phyloP scores from a whole-genome alignment of 768 basidiomycete species.

The Naganishia randhawae region DNA sequence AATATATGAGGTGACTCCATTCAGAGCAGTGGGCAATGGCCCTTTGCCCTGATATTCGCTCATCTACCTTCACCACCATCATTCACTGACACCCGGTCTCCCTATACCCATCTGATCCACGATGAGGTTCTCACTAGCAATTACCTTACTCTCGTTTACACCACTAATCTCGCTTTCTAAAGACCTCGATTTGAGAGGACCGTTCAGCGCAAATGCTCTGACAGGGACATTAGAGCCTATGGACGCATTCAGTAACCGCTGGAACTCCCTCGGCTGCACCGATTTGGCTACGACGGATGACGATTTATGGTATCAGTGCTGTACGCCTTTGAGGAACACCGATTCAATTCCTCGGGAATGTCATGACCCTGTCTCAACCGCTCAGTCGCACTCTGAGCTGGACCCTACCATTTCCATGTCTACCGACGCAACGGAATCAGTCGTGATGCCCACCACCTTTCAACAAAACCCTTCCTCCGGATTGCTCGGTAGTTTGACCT shows the following conservation, averaged over 20 bases:
- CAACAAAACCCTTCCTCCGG: background rate
- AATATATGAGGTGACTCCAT: too few species aligned
- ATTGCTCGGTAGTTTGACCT: background rate
- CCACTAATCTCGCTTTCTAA: background rate
- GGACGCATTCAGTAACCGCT: background rate
- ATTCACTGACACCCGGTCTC: background rate
- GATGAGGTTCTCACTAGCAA: slow-evolving; percentile 1
- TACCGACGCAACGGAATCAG: too few species aligned
- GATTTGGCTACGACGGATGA: background rate
- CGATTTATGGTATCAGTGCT: background rate
- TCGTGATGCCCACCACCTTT: too few species aligned
- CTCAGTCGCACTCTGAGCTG: too few species aligned
- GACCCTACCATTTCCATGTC: too few species aligned
- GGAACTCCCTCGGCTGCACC: background rate
- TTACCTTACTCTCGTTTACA: background rate
- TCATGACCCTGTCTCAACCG: too few species aligned
- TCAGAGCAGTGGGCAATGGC: background rate
- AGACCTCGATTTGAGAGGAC: background rate
- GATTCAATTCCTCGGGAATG: too few species aligned
- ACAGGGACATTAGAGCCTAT: background rate
- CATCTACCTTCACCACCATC: background rate
- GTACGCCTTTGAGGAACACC: background rate
- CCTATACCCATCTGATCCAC: background rate
- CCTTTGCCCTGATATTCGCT: background rate
- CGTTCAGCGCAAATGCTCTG: background rate